phyloP scores from a whole-genome alignment of 495 filamentous ascomycete genomes.

The Aspergillus cavernicola region DNA sequence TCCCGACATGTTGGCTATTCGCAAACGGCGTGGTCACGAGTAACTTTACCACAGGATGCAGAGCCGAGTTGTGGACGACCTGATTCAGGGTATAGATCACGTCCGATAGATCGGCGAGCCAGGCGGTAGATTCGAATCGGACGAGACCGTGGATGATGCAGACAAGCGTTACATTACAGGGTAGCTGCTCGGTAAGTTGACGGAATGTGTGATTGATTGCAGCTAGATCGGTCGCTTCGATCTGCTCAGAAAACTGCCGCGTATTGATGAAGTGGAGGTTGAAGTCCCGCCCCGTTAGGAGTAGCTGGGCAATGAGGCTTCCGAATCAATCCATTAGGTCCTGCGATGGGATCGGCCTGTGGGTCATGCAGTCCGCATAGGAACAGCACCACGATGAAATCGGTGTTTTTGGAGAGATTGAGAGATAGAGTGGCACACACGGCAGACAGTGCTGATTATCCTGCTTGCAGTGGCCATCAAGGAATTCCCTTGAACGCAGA shows the following conservation, averaged over 20 bases:
- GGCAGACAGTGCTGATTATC: constrained; percentile 14
- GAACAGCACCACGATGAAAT: constrained; percentile 6
- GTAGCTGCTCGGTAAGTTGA: constrained; percentile 11
- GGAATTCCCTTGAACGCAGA: no score
- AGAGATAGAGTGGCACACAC: constrained; percentile 12
- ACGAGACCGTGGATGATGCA: constrained; percentile 7
- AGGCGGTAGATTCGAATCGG: not conserved
- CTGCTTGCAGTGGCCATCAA: no score
- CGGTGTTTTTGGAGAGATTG: constrained; percentile 6
- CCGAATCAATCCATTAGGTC: constrained; percentile 13
- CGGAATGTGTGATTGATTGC: constrained; percentile 7
- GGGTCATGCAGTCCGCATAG: constrained; percentile 12
- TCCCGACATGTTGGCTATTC: not conserved
- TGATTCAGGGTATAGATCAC: not conserved
- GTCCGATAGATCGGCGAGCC: not conserved
- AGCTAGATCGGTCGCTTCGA: constrained; percentile 5
- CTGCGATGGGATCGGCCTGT: not conserved
- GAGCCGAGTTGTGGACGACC: not conserved
- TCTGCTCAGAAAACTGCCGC: not conserved
- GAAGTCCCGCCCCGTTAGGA: constrained; percentile 1
- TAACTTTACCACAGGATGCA: not conserved
- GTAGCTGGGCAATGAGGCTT: constrained; percentile 11
- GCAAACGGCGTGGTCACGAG: not conserved
- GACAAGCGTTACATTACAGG: not conserved
- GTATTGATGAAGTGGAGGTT: constrained; percentile 15